A percentile compares a stretch with the other conserved stretches of the same genome.
These are phyloP conservation scores for Telfairia occidentalis DNA, from an alignment of 331 rosid genomes.

Conservation along the genomic window DNA sequence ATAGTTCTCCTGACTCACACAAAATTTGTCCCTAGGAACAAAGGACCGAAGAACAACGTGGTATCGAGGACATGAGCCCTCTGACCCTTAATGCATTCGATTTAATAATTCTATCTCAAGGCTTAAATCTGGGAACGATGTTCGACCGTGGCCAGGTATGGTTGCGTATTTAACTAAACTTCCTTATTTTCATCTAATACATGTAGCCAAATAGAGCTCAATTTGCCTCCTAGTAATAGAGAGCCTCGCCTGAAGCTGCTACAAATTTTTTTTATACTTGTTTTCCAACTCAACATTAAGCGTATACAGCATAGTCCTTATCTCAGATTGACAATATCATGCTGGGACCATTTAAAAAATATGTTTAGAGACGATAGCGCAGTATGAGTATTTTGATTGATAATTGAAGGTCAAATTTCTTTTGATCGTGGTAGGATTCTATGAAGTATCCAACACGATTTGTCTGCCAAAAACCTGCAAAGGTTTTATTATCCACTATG, in stretches of 20 bases:
- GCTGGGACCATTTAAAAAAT: not conserved
- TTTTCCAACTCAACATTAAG: not conserved
- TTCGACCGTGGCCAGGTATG: conserved; percentile 68
- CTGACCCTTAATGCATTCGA: conserved; percentile 72
- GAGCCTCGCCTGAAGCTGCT: not conserved
- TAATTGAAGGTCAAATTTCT: not conserved
- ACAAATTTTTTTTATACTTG: not conserved
- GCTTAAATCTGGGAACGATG: conserved; percentile 69
- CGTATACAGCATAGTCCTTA: not conserved
- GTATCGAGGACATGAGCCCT: conserved; percentile 59
- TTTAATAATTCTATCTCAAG: conserved; percentile 73
- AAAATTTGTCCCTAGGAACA: conserved; percentile 35
- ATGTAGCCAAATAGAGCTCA: not conserved
- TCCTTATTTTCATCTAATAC: not conserved
- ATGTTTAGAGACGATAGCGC: not conserved
- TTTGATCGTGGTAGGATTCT: conserved; percentile 36
- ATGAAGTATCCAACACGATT: conserved; percentile 64
- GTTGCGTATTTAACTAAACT: not conserved
- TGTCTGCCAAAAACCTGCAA: conserved; percentile 76
- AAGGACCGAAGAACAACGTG: conserved; percentile 28
- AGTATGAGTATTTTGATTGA: not conserved
- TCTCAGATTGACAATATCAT: not conserved
- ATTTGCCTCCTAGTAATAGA: not conserved
- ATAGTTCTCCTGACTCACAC: not conserved
- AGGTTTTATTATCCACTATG: conserved; percentile 73